Base-by-base conservation (phyloP, 139 green algal species). In the Volvox reticuliferus region DNA sequence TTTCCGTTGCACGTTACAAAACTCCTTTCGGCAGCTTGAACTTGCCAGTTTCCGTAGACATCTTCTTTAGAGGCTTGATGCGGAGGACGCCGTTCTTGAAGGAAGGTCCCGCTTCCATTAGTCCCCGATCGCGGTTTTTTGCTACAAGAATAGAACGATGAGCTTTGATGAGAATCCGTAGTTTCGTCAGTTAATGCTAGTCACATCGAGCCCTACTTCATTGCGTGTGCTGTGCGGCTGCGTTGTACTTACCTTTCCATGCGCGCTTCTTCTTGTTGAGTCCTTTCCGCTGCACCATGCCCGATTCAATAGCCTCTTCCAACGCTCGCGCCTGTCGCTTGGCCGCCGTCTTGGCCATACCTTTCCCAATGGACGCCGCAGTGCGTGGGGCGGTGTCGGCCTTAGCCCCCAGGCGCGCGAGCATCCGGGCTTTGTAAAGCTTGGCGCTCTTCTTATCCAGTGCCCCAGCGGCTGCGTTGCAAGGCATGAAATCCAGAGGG, bases 261-360 rank as follows among this genome's bases (percentile, higher is more conserved):
- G 82, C 76, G n/a, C 84, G 79, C 91, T 93, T 93, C 82, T 96
- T 96, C 92, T 96, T 96, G 35, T 93, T 94, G 30, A 93, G 21
- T 1, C 95, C 92, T 88, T 97, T 97, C 0, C 76, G 68, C 79
- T 93, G 88, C 55, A 96, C 94, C 93, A 96, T 95, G 80, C 95
- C 95, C 20, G 94, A 87, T 50, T 91, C 94, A 12, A 97, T 96
- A 32, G 95, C 95, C 89, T 97, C 95, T 90, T 97, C 91, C 83
- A 97, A 89, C 22, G 94, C 94, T 14, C 77, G 68, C 0, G 82
- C 89, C 63, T 95, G 91, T 0, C 95, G 85, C 91, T 96, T 76
- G 65, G 91, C 92, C 19, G 83, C 84, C 75, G 93, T 92, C 37
- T 86, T 91, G 9, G 94, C 95, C 92, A 97, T 94, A 63, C 93